Conservation (phyloP, 305 asterid genomes). For the Fraxinus dipetala region DNA sequence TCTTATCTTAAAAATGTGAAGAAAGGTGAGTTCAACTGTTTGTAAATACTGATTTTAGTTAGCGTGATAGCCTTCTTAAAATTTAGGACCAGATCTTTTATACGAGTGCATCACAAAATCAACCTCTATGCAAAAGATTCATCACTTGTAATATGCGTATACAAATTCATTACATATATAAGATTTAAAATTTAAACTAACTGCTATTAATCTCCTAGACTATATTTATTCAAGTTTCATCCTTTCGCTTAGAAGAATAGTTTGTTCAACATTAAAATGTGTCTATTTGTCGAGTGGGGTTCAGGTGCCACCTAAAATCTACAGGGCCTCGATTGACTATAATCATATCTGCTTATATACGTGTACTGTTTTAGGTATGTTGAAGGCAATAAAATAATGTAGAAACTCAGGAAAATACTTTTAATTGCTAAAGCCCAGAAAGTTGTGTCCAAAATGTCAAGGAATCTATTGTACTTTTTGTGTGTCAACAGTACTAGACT, state of each 20-base stretch:
- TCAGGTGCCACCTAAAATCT: not conserved
- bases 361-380: not conserved
- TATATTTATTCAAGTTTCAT: not conserved
- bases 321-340: not conserved
- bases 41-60: not conserved
- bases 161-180: not conserved
- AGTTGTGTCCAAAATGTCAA: conserved; percentile 17
- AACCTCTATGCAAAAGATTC: not conserved
- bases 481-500: not conserved
- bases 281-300: not conserved
- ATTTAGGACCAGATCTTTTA: not conserved
- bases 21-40: not conserved
- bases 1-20: not conserved
- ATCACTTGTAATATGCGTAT: not conserved
- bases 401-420: not conserved
- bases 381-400: not conserved
- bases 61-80: not conserved
- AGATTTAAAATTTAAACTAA: not conserved
- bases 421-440: not conserved
- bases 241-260: not conserved
- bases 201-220: not conserved
- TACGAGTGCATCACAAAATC: not conserved
- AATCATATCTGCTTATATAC: not conserved
- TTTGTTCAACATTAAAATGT: not conserved
- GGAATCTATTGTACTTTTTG: not conserved